Percentiles rank a stretch among this genome's conserved stretches.
phyloP scores from a whole-genome alignment of 1,139 yeast species.

The Yamadazyma atmosphaerica region DNA sequence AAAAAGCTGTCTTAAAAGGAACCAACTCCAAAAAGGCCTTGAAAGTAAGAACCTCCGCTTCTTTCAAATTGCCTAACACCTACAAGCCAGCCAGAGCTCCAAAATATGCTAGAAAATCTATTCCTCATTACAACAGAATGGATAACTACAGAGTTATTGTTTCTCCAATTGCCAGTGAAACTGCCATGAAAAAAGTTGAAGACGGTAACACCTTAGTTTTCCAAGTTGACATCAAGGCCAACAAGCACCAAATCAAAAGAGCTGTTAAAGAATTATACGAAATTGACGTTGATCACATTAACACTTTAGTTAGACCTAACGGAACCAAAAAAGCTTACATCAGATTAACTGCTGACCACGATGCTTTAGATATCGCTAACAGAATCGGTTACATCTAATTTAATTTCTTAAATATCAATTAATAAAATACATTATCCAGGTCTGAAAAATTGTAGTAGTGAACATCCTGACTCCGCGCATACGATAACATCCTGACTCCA shows the following conservation, averaged over 20 bases:
- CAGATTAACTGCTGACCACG: slow-evolving; percentile 98
- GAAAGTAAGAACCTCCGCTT: slow-evolving; percentile 93
- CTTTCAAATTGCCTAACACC: slow-evolving; percentile 98
- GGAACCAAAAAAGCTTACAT: slow-evolving; percentile 99
- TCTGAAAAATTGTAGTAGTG: not conserved
- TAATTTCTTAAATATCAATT: slow-evolving; percentile 1
- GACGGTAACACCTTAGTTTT: slow-evolving; percentile 98
- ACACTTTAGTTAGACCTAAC: slow-evolving; percentile 97
- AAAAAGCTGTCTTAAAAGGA: slow-evolving; percentile 99
- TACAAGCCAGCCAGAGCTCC: slow-evolving; percentile 92
- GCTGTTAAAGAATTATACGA: slow-evolving; percentile 98
- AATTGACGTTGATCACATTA: slow-evolving; percentile 90
- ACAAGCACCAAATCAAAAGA: slow-evolving; percentile 97
- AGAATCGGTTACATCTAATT: slow-evolving; percentile 95
- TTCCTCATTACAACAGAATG: slow-evolving; percentile 96
- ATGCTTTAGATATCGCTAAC: slow-evolving; percentile 99
- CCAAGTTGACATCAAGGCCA: slow-evolving; percentile 95
- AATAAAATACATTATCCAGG: slow-evolving; percentile 1
- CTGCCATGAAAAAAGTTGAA: slow-evolving; percentile 99
- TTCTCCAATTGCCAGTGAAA: slow-evolving; percentile 96
- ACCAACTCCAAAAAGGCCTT: slow-evolving; percentile 85
- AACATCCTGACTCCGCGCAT: too few species aligned
- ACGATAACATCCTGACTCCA: too few species aligned
- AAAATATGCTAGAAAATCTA: slow-evolving; percentile 93
- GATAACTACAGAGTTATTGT: slow-evolving; percentile 95